A percentile compares a stretch with the other conserved stretches of the same genome.
Evolutionary conservation across 2,329 filamentous ascomycete species (phyloP).

Genomic region (Botryotinia narcissicola): DNA sequence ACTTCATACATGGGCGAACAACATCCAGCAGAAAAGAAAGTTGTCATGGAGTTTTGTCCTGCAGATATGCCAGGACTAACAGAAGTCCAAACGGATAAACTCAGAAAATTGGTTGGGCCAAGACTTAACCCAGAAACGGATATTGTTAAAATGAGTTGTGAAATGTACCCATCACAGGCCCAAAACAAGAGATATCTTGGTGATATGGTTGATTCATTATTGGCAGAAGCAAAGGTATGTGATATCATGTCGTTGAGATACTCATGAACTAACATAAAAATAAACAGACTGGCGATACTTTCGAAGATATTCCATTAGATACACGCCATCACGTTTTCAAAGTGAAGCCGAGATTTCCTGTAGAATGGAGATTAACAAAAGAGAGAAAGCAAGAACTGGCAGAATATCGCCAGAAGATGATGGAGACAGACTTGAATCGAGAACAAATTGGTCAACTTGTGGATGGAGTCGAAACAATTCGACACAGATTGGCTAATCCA

Average conservation of each 20-base stretch:
- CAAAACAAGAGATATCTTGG: conserved; percentile 97
- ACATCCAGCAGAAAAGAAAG: conserved; percentile 89
- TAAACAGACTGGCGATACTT: conserved; percentile 69
- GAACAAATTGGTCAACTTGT: conserved; percentile 55
- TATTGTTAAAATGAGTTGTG: conserved; percentile 84
- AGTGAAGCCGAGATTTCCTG: conserved; percentile 68
- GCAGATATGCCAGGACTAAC: conserved; percentile 67
- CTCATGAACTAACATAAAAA: conserved; percentile 23
- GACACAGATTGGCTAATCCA: conserved; percentile 40
- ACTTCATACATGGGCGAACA: conserved; percentile 93
- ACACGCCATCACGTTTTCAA: conserved; percentile 77
- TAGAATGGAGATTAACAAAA: conserved; percentile 76
- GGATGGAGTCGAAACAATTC: conserved; percentile 53
- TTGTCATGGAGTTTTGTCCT: conserved; percentile 85
- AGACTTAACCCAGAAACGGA: conserved; percentile 85
- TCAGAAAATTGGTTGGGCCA: conserved; percentile 81
- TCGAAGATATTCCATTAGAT: conserved; percentile 86
- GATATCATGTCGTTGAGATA: not conserved
- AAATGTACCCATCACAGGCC: conserved; percentile 81
- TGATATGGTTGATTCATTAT: conserved; percentile 70
- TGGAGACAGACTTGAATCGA: conserved; percentile 54
- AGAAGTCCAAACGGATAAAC: conserved; percentile 67
- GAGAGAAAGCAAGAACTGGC: conserved; percentile 65
- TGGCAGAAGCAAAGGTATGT: conserved; percentile 68
- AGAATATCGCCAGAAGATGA: conserved; percentile 52